Conservation (phyloP, 331 rosid genomes). For the Cucumis variabilis region DNA sequence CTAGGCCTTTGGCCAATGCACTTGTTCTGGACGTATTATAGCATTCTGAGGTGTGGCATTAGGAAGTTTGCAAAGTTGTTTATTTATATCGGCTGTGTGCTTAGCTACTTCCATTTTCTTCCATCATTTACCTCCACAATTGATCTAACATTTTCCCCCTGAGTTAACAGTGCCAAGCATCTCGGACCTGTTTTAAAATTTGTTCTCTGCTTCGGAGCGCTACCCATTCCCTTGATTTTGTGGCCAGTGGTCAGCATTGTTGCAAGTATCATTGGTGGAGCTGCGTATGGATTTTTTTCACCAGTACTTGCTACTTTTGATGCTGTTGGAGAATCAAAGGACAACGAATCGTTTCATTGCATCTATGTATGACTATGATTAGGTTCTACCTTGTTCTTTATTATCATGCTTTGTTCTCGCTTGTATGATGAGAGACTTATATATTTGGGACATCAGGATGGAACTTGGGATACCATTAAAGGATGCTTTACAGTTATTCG, state of each 20-base stretch:
- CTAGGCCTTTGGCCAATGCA: constrained; percentile 88
- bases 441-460: constrained; percentile 65
- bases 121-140: background rate
- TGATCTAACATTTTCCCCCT: background rate
- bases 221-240: constrained; percentile 64
- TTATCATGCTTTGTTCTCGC: constrained; percentile 26
- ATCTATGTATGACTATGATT: constrained; percentile 64
- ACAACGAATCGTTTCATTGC: constrained; percentile 62
- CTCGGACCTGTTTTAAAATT: constrained; percentile 82
- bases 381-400: constrained; percentile 25
- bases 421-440: constrained; percentile 36
- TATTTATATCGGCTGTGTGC: constrained; percentile 19
- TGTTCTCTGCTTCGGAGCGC: constrained; percentile 63
- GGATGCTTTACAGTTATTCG: constrained; percentile 67
- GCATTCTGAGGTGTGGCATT: constrained; percentile 67
- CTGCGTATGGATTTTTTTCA: constrained; percentile 73
- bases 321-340: constrained; percentile 89
- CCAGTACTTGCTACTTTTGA: constrained; percentile 83
- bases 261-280: constrained; percentile 87
- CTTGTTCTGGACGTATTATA: constrained; percentile 70
- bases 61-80: background rate
- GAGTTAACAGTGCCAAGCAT: constrained; percentile 64
- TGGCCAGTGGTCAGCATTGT: constrained; percentile 80
- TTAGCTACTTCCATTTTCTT: constrained; percentile 19
- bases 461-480: constrained; percentile 72